Conservation (phyloP, 1,284 basidiomycete genomes). For the Meripilus lineatus region DNA sequence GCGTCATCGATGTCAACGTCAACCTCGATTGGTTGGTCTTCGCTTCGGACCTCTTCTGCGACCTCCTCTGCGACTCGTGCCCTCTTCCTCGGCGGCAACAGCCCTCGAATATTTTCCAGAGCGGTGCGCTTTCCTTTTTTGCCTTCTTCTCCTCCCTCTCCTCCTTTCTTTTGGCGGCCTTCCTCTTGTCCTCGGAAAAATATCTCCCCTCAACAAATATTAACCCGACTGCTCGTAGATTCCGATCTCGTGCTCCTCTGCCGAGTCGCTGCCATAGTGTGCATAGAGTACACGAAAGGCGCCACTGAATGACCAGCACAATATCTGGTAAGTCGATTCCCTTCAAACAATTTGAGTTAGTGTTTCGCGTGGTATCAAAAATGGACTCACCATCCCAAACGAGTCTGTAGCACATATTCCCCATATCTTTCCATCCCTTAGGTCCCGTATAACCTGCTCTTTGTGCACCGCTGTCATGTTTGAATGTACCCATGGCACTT, state of each 20-base stretch:
- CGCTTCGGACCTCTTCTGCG: too few relatives aligned
- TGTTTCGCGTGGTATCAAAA: not conserved
- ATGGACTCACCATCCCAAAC: slow-evolving; percentile 28
- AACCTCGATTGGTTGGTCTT: too few relatives aligned
- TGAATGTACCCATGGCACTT: slow-evolving; percentile 18
- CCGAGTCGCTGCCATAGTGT: slow-evolving; percentile 19
- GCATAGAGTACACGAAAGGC: slow-evolving; percentile 6
- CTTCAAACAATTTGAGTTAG: slow-evolving; percentile 12
- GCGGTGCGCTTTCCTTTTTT: not conserved
- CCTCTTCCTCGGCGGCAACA: not conserved
- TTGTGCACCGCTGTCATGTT: slow-evolving; percentile 14
- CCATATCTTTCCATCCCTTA: slow-evolving; percentile 16
- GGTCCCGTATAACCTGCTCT: slow-evolving; percentile 12
- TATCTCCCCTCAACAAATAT: slow-evolving; percentile 13
- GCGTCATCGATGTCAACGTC: slow-evolving; percentile 7
- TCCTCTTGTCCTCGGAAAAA: slow-evolving; percentile 9
- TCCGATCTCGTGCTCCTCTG: slow-evolving; percentile 10
- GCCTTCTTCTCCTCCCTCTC: not conserved
- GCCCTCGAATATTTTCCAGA: too few relatives aligned
- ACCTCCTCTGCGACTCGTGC: not conserved
- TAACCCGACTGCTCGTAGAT: slow-evolving; percentile 9
- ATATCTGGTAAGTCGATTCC: slow-evolving; percentile 30
- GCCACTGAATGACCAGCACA: slow-evolving; percentile 29
- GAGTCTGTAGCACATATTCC: slow-evolving; percentile 25
- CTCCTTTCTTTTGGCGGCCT: too few relatives aligned